Evolutionary conservation across 2,329 filamentous ascomycete species (phyloP).

Genomic region (Thermothelomyces thermophilus): DNA sequence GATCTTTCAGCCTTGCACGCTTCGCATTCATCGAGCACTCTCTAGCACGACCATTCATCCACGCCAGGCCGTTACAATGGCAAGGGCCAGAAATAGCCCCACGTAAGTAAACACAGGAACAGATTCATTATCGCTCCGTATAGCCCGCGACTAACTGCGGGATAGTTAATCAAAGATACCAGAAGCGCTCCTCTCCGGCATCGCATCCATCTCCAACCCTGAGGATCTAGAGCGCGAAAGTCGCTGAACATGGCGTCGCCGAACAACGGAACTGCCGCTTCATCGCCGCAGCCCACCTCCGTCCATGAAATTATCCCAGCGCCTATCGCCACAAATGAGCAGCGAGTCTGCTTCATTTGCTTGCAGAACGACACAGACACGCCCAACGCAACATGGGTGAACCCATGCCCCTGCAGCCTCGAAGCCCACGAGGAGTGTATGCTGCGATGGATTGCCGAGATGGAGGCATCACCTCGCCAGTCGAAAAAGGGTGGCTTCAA

Average conservation of each 20-base stretch:
- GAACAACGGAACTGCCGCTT: neutral
- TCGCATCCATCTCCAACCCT: too few relatives aligned
- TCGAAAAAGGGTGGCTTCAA: conserved; percentile 55
- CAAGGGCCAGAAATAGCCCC: too few relatives aligned
- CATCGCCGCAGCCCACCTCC: neutral
- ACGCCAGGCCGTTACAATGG: too few relatives aligned
- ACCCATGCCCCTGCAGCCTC: conserved; percentile 83
- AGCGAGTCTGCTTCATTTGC: conserved; percentile 53
- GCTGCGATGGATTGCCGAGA: conserved; percentile 87
- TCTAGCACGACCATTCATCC: too few relatives aligned
- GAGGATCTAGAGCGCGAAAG: too few relatives aligned
- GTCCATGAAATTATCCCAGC: conserved; percentile 10
- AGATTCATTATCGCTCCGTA: too few relatives aligned
- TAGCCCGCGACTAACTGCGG: too few relatives aligned
- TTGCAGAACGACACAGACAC: conserved; percentile 49
- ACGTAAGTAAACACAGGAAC: too few relatives aligned
- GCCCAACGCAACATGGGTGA: conserved; percentile 60
- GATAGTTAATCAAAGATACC: too few relatives aligned
- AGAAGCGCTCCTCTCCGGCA: too few relatives aligned
- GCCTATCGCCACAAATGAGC: conserved; percentile 16
- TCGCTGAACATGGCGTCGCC: conserved; percentile 7
- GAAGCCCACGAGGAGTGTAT: conserved; percentile 87
- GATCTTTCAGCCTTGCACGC: neutral
- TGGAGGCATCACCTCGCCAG: conserved; percentile 53
- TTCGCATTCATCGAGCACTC: neutral